Evolutionary conservation across 2,329 filamentous ascomycete genomes (phyloP).

Genomic region (Xylaria sp.): DNA sequence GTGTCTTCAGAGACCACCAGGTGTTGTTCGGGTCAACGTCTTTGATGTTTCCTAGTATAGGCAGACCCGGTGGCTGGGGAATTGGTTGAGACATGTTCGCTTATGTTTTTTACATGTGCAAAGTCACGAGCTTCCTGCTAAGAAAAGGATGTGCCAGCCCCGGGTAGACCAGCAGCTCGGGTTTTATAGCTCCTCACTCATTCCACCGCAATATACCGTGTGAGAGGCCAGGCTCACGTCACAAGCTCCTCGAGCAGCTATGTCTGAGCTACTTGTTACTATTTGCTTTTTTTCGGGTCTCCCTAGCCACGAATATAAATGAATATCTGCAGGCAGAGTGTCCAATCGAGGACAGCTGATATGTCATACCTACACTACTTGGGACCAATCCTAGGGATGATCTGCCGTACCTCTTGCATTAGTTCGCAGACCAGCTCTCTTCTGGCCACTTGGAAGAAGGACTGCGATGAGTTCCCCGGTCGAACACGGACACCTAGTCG

Average conservation of each 20-base stretch:
- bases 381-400: slow-evolving; percentile 33
- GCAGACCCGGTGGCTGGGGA: slow-evolving; percentile 61
- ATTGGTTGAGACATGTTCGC: slow-evolving; percentile 58
- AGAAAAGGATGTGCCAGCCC: not conserved
- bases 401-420: slow-evolving; percentile 38
- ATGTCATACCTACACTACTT: slow-evolving; percentile 24
- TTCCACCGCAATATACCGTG: slow-evolving; percentile 25
- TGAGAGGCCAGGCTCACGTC: slow-evolving; percentile 25
- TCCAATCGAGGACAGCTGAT: slow-evolving; percentile 34
- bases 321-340: slow-evolving; percentile 21
- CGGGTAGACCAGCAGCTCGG: slow-evolving; percentile 18
- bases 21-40: slow-evolving; percentile 62
- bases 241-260: slow-evolving; percentile 22
- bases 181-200: slow-evolving; percentile 30
- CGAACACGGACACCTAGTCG: slow-evolving; percentile 1
- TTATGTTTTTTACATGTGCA: slow-evolving; percentile 1
- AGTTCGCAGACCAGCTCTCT: slow-evolving; percentile 14
- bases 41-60: slow-evolving; percentile 63
- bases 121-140: slow-evolving; percentile 7
- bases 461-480: slow-evolving; percentile 8
- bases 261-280: not conserved
- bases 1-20: slow-evolving; percentile 60
- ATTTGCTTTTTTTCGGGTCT: slow-evolving; percentile 36
- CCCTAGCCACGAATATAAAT: slow-evolving; percentile 23
- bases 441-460: slow-evolving; percentile 11